Conservation (phyloP, 164 flowering plant species). For the Liquidambar formosana region DNA sequence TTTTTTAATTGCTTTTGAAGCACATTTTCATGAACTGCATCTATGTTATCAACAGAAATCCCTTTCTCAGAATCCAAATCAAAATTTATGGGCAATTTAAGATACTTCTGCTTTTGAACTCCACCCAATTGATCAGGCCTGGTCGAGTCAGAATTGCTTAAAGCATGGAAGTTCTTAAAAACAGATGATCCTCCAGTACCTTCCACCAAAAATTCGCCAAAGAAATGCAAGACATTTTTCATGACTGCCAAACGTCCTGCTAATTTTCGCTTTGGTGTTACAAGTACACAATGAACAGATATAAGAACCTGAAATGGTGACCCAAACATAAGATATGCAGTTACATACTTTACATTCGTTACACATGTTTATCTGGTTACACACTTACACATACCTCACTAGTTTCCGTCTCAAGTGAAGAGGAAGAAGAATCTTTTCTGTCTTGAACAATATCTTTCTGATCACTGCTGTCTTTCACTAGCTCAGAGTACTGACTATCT, state of each 20-base stretch:
- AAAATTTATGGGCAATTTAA: slow-evolving; percentile 39
- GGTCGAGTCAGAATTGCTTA: slow-evolving; percentile 37
- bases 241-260: slow-evolving; percentile 86
- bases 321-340: slow-evolving; percentile 8
- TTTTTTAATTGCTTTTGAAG: slow-evolving; percentile 43
- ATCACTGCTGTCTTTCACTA: slow-evolving; percentile 36
- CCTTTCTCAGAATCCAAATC: slow-evolving; percentile 49
- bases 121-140: slow-evolving; percentile 46
- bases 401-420: slow-evolving; percentile 53
- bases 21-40: slow-evolving; percentile 25
- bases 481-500: slow-evolving; percentile 40
- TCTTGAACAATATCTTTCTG: slow-evolving; percentile 54
- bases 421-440: slow-evolving; percentile 51
- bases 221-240: slow-evolving; percentile 77
- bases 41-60: slow-evolving; percentile 29
- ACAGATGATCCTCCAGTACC: slow-evolving; percentile 94
- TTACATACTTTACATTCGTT: not conserved
- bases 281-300: slow-evolving; percentile 79
- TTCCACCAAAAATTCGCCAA: slow-evolving; percentile 88
- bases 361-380: not conserved
- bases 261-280: slow-evolving; percentile 86
- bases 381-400: slow-evolving; percentile 59
- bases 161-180: slow-evolving; percentile 45
- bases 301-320: slow-evolving; percentile 68
- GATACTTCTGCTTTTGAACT: slow-evolving; percentile 41